Base-by-base conservation (phyloP, 352 stramenopile genomes). In the Pythium periplocum region DNA sequence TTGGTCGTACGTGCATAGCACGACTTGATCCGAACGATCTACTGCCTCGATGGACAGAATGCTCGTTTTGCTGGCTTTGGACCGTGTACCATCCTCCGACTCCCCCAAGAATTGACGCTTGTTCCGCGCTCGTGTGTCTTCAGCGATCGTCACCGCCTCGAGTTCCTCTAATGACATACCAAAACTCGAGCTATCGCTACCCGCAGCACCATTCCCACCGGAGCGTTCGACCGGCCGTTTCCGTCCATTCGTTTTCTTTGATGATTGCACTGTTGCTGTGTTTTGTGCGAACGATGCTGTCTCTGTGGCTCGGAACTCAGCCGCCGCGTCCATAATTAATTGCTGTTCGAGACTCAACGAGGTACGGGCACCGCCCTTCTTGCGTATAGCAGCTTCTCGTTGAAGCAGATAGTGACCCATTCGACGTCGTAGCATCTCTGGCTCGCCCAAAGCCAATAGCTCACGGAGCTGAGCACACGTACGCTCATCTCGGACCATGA, bases 401-500 rank as follows among this genome's bases (percentile, higher is more conserved):
- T 92, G 79, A 5, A 90, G 39, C 45, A 94, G 59, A 56, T 90
- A 95, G 44, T 89, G 79, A 17, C 78, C 71, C 35, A 97, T 96
- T 41, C 88, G 86, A 4, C 70, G 66, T 10, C 70, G 61, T 75
- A 96, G 89, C 85, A 96, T 95, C 59, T 83, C 74, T 2, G 59
- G 59, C 8, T 78, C 79, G n/a, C 84, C 86, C 6, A 91, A 66
- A 47, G 75, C 83, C 38, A 96, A 64, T 41, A 88, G 91, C 51
- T 94, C 78, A 12, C 85, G 82, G 26, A 97, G 53, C 42, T 96
- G 87, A 3, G 79, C 71, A 50, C 77, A 84, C 3, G 85, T 97
- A 10, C 86, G 87, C 45, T 97, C 86, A 45, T 96, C 86, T 50
- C 86, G 90, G 17, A 96, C 79, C 73, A 97, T 90, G 6, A 97